phyloP scores from a whole-genome alignment of 2,329 filamentous ascomycete species.

The Colletotrichum salicis region DNA sequence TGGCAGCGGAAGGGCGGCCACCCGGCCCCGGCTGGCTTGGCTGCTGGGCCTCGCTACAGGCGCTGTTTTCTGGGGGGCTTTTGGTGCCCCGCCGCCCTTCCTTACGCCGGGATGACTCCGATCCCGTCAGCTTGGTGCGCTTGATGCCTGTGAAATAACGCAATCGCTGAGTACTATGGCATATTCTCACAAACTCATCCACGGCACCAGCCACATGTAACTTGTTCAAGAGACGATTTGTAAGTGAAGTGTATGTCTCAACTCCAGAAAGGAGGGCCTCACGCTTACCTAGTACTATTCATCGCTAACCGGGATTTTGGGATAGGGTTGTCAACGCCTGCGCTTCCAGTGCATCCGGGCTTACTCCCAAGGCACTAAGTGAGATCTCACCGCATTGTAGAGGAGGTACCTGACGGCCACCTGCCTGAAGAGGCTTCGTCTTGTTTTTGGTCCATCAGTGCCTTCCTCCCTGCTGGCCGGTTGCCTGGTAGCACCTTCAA shows the following conservation, averaged over 20 bases:
- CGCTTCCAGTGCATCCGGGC: conserved; percentile 9
- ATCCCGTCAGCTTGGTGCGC: background rate
- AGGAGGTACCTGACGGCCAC: conserved; percentile 7
- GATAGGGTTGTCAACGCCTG: too few relatives aligned
- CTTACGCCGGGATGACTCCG: background rate
- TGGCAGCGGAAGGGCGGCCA: background rate
- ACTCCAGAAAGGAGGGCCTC: too few relatives aligned
- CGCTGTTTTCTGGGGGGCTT: background rate
- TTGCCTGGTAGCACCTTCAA: background rate
- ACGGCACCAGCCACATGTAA: background rate
- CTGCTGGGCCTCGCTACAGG: background rate
- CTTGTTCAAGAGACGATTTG: background rate
- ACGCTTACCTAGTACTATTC: too few relatives aligned
- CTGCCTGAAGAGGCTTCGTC: conserved; percentile 11
- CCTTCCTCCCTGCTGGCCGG: background rate
- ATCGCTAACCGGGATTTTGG: too few relatives aligned
- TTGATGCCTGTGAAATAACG: conserved; percentile 24
- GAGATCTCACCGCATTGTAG: background rate
- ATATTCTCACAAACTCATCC: background rate
- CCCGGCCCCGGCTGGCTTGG: background rate
- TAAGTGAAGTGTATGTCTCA: background rate
- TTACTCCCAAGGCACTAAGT: background rate
- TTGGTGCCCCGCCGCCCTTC: background rate
- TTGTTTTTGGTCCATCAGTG: background rate
- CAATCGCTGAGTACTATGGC: conserved; percentile 28